Conservation (phyloP, 176 grass and related monocot genomes). For the Aegilops longissima region DNA sequence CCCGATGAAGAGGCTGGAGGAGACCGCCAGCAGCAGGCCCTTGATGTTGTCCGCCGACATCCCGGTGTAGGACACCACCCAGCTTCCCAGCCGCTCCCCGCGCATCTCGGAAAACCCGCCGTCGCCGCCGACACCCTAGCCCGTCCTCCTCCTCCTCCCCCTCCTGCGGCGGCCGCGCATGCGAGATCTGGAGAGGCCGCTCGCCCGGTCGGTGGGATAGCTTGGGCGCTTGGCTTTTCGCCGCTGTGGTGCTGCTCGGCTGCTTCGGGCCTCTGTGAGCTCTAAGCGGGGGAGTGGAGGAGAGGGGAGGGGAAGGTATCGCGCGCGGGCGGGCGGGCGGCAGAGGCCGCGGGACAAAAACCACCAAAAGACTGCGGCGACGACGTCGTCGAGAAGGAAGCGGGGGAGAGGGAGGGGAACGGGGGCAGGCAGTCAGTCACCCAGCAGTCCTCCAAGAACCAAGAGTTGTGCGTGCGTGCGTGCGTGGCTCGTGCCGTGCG, state of each 20-base stretch:
- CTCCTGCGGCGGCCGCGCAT: conserved; percentile 35
- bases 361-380: conserved; percentile 7
- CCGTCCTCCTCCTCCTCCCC: background rate
- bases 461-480: background rate
- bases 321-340: background rate
- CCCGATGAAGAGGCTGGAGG: conserved; percentile 95
- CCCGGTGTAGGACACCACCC: conserved; percentile 87
- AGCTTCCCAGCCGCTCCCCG: conserved; percentile 44
- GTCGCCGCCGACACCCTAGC: background rate
- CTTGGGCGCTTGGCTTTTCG: background rate
- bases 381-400: conserved; percentile 38
- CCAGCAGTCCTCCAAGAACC: background rate
- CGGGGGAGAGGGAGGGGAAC: background rate
- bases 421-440: background rate
- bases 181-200: conserved; percentile 38
- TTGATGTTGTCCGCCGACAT: conserved; percentile 99
- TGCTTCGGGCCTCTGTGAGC: background rate
- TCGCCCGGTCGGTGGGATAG: background rate
- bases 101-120: background rate
- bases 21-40: conserved; percentile 88
- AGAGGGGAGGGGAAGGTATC: conserved; percentile 8
- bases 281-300: background rate
- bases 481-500: background rate
- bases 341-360: background rate
- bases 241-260: background rate